These are phyloP conservation scores for Hymenoscyphus occultus DNA, from an alignment of 2,329 filamentous ascomycete species.

Conservation along the genomic window DNA sequence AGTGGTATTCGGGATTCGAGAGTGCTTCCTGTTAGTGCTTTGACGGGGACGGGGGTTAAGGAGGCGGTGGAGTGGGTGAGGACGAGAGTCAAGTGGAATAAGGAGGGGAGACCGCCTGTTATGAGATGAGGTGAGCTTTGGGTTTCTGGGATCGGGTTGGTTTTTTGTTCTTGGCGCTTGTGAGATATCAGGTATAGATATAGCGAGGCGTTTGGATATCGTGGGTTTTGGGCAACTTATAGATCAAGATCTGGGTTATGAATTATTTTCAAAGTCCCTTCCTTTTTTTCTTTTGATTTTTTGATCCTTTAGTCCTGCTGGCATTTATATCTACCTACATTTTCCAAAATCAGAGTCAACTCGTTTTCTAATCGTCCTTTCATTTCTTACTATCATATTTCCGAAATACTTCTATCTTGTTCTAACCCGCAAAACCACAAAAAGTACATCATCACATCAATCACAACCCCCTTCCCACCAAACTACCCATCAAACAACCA, in stretches of 20 bases:
- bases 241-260: conserved; percentile 4
- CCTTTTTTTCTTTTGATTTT: not conserved
- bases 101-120: conserved; percentile 84
- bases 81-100: conserved; percentile 93
- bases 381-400: not conserved
- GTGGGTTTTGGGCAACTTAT: conserved; percentile 6
- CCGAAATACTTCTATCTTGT: not conserved
- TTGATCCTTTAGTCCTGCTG: not conserved
- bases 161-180: conserved; percentile 3
- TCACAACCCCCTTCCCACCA: not conserved
- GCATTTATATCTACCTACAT: not conserved
- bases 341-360: not conserved
- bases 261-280: conserved; percentile 3
- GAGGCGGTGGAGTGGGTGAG: conserved; percentile 98
- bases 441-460: no score
- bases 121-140: conserved; percentile 63
- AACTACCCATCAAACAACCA: not conserved
- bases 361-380: not conserved
- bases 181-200: not conserved
- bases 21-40: conserved; percentile 86
- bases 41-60: conserved; percentile 81
- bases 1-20: conserved; percentile 82
- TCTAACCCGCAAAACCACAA: not conserved
- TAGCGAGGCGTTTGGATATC: conserved; percentile 25
- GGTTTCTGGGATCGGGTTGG: not conserved